Percentiles rank a stretch among this genome's conserved stretches.
Conservation (phyloP, 2,329 filamentous ascomycete genomes). For the Lasiodiplodia sp. region DNA sequence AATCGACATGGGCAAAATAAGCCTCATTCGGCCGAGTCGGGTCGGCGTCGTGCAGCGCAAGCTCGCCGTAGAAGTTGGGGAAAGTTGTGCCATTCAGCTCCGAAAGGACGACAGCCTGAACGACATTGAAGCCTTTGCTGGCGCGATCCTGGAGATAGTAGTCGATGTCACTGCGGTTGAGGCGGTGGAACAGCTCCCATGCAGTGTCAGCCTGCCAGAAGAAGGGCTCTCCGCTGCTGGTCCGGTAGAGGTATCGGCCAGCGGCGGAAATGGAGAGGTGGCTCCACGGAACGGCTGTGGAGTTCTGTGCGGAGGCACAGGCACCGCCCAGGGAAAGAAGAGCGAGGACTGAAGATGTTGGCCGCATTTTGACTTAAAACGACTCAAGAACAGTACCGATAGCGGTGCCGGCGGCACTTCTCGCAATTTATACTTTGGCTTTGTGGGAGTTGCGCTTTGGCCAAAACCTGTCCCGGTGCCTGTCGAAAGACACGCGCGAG, state of each 20-base stretch:
- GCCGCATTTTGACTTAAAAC: background rate
- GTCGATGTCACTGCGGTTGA: constrained; percentile 12
- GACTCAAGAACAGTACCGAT: background rate
- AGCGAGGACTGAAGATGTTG: background rate
- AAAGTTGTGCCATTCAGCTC: constrained; percentile 1
- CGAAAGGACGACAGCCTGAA: constrained; percentile 18
- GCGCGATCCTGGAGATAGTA: constrained; percentile 14
- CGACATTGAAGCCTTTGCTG: constrained; percentile 17
- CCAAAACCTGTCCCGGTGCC: background rate
- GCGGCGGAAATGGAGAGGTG: constrained; percentile 8
- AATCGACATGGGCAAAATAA: constrained; percentile 9
- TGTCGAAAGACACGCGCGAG: constrained; percentile 7
- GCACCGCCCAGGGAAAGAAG: background rate
- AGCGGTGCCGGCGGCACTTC: background rate
- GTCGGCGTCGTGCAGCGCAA: constrained; percentile 6
- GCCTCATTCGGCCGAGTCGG: background rate
- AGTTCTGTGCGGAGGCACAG: background rate
- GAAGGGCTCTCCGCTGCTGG: constrained; percentile 9
- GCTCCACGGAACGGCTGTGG: background rate
- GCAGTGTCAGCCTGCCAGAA: constrained; percentile 16
- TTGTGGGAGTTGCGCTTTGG: background rate
- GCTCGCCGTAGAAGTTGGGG: constrained; percentile 23
- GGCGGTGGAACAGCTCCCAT: constrained; percentile 27
- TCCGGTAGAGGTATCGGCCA: constrained; percentile 11
- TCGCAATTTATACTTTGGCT: background rate